Evolutionary conservation across 202 grass and related monocot species (phyloP).

Genomic region (Schoenoplectus tabernaemontani): DNA sequence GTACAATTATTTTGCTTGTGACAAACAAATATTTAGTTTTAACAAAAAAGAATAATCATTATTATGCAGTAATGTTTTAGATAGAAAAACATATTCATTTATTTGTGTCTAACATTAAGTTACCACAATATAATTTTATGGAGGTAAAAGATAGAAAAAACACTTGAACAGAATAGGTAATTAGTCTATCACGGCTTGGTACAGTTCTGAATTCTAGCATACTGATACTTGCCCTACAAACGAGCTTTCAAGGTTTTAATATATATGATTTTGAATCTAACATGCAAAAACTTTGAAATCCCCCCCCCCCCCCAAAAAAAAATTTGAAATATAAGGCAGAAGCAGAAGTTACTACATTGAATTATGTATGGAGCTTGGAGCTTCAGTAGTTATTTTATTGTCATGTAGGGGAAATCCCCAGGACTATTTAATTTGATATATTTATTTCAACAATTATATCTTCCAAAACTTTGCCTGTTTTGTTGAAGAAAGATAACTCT

Average conservation of each 20-base stretch:
- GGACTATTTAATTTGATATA: background rate
- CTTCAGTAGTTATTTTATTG: background rate
- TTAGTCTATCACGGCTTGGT: background rate
- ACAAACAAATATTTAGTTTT: conserved; percentile 16
- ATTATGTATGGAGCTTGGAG: background rate
- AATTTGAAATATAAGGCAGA: background rate
- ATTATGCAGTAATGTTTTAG: conserved; percentile 2
- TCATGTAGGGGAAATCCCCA: background rate
- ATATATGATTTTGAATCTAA: background rate
- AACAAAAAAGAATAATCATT: background rate
- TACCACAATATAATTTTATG: background rate
- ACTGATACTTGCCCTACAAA: background rate
- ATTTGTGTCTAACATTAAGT: background rate
- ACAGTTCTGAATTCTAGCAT: background rate
- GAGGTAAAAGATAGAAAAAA: background rate
- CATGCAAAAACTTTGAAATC: background rate
- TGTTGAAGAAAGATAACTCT: conserved; percentile 76
- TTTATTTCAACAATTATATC: background rate
- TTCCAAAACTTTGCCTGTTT: conserved; percentile 41
- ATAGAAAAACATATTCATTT: background rate
- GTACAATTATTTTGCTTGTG: background rate
- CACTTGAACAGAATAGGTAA: background rate
- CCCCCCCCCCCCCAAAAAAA: no score
- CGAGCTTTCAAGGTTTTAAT: background rate
- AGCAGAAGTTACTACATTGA: background rate